A percentile compares a stretch with the other conserved stretches of the same genome.
Conservation (phyloP, 306 rosid species). For the Hippophae gyantsensis region DNA sequence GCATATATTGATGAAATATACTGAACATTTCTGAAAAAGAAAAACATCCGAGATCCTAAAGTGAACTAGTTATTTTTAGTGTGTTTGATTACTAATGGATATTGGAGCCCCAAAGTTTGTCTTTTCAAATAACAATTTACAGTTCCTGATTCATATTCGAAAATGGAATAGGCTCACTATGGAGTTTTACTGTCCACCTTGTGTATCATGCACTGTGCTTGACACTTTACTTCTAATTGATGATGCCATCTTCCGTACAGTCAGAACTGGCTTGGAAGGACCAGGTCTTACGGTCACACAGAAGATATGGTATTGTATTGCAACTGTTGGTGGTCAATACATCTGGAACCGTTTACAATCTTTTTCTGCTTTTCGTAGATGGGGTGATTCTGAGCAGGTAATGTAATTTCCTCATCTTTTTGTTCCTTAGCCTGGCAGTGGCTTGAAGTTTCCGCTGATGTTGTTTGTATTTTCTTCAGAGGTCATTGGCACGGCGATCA, state of each 20-base stretch:
- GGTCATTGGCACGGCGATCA: constrained; percentile 69
- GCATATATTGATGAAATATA: background rate
- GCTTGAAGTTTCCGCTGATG: constrained; percentile 13
- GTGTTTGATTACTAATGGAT: background rate
- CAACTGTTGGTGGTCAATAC: constrained; percentile 93
- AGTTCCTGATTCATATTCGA: background rate
- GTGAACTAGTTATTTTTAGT: background rate
- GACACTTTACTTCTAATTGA: constrained; percentile 6
- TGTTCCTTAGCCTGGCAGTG: constrained; percentile 5
- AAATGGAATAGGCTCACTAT: too few relatives aligned
- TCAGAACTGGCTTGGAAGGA: constrained; percentile 94
- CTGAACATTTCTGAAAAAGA: background rate
- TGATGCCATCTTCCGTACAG: constrained; percentile 32
- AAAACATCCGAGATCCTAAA: background rate
- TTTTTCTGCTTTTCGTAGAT: constrained; percentile 96
- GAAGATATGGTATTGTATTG: constrained; percentile 87
- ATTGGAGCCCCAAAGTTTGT: background rate
- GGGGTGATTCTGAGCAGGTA: constrained; percentile 99
- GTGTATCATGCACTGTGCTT: background rate
- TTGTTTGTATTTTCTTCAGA: constrained; percentile 39
- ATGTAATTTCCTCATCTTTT: constrained; percentile 1
- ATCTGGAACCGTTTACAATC: constrained; percentile 90
- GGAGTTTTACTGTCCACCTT: background rate
- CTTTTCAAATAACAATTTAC: background rate
- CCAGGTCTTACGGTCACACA: constrained; percentile 90